Percentiles rank a stretch among this genome's conserved stretches.
Conservation (phyloP, 371 early-diverging fungal genomes). For the Mortierella sp. region DNA sequence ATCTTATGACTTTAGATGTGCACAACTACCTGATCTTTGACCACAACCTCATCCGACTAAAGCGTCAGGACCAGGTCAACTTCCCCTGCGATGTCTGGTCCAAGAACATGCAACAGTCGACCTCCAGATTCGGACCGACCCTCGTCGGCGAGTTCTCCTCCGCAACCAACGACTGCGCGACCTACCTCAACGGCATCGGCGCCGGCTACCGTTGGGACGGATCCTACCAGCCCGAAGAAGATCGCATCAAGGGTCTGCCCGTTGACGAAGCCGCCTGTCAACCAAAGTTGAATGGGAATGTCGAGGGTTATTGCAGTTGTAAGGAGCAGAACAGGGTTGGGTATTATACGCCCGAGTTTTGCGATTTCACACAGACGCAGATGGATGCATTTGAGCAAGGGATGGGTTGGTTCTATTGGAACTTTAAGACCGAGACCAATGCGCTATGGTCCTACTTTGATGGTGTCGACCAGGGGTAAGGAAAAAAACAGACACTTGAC, state of each 20-base stretch:
- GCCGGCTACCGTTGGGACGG: slow-evolving; percentile 79
- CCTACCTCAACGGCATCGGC: slow-evolving; percentile 79
- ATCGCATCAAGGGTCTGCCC: slow-evolving; percentile 27
- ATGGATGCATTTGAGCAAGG: slow-evolving; percentile 68
- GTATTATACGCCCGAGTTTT: slow-evolving; percentile 55
- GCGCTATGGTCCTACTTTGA: slow-evolving; percentile 82
- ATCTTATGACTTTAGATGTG: slow-evolving; percentile 51
- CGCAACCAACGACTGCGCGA: slow-evolving; percentile 83
- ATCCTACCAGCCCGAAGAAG: slow-evolving; percentile 51
- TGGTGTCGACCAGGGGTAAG: slow-evolving; percentile 56
- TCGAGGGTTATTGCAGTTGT: slow-evolving; percentile 63
- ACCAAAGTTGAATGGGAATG: slow-evolving; percentile 18
- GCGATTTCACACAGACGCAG: slow-evolving; percentile 64
- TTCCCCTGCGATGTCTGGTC: slow-evolving; percentile 64
- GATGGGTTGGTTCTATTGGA: slow-evolving; percentile 86
- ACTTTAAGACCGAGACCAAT: slow-evolving; percentile 81
- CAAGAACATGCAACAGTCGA: slow-evolving; percentile 49
- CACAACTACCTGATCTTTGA: slow-evolving; percentile 68
- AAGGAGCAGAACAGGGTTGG: slow-evolving; percentile 56
- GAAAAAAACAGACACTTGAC: not conserved
- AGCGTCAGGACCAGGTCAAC: slow-evolving; percentile 53
- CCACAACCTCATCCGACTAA: slow-evolving; percentile 62
- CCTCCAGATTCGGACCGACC: slow-evolving; percentile 63
- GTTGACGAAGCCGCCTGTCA: slow-evolving; percentile 47
- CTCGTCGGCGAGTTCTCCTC: slow-evolving; percentile 81